These are phyloP conservation scores for Termitomyces titanicus DNA, from an alignment of 768 basidiomycete genomes.

Conservation along the genomic window DNA sequence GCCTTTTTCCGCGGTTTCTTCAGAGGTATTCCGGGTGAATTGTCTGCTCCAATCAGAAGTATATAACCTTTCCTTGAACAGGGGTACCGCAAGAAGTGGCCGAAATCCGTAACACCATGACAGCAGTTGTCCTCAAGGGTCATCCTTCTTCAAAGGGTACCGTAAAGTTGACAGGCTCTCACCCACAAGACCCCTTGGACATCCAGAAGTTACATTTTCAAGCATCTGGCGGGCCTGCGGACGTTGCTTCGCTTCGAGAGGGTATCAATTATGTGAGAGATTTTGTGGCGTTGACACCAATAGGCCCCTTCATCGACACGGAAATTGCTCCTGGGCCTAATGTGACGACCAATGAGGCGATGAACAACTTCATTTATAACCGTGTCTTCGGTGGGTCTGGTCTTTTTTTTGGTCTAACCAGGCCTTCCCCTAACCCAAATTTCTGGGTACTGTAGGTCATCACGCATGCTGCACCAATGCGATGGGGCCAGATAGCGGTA, in stretches of 20 bases:
- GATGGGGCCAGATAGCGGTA: constrained; percentile 24
- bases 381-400: constrained; percentile 20
- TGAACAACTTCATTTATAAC: constrained; percentile 21
- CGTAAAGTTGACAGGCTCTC: too few relatives aligned
- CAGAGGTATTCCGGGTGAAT: constrained; percentile 14
- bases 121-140: constrained; percentile 23
- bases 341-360: constrained; percentile 16
- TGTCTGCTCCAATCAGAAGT: background rate
- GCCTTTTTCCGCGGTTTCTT: constrained; percentile 25
- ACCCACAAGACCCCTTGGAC: too few relatives aligned
- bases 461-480: constrained; percentile 29
- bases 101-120: constrained; percentile 20
- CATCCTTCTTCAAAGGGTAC: constrained; percentile 27
- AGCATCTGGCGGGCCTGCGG: constrained; percentile 18
- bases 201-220: constrained; percentile 28
- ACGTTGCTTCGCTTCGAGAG: constrained; percentile 23
- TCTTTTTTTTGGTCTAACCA: too few relatives aligned
- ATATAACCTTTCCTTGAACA: background rate
- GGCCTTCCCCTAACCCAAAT: background rate
- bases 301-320: constrained; percentile 15
- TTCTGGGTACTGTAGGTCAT: constrained; percentile 17
- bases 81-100: constrained; percentile 20
- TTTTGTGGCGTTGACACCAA: constrained; percentile 14
- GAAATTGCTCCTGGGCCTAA: too few relatives aligned
- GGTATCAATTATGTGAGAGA: constrained; percentile 21